Evolutionary conservation across 495 filamentous ascomycete species (phyloP).

Genomic region (Tuber aestivum): DNA sequence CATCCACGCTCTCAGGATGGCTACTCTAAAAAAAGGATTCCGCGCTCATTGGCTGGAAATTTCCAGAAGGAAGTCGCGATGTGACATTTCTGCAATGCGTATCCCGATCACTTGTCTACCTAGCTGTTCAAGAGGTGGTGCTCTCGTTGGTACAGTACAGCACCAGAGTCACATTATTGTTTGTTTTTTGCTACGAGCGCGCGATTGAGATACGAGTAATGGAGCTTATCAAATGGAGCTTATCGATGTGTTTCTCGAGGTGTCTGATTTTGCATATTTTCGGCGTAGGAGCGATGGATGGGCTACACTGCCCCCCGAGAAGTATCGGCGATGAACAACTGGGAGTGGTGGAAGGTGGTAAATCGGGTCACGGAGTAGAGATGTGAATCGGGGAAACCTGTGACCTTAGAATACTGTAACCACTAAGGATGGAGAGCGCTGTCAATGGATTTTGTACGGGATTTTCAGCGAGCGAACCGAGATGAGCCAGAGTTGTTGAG

Average conservation of each 20-base stretch:
- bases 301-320: neutral
- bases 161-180: neutral
- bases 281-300: neutral
- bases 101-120: neutral
- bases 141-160: neutral
- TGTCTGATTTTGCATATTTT: neutral
- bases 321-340: neutral
- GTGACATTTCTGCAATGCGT: neutral
- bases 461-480: neutral
- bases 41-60: neutral
- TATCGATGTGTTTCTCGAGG: neutral
- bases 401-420: neutral
- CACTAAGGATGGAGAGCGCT: neutral
- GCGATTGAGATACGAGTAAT: neutral
- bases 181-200: neutral
- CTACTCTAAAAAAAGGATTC: neutral
- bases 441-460: neutral
- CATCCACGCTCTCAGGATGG: neutral
- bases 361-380: neutral
- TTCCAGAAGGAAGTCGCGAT: neutral
- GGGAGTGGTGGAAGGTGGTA: neutral
- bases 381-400: neutral
- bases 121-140: neutral
- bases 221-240: too few species aligned
- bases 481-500: neutral